Evolutionary conservation across 345 rosid species (phyloP).

Genomic region (Alliaria petiolata): DNA sequence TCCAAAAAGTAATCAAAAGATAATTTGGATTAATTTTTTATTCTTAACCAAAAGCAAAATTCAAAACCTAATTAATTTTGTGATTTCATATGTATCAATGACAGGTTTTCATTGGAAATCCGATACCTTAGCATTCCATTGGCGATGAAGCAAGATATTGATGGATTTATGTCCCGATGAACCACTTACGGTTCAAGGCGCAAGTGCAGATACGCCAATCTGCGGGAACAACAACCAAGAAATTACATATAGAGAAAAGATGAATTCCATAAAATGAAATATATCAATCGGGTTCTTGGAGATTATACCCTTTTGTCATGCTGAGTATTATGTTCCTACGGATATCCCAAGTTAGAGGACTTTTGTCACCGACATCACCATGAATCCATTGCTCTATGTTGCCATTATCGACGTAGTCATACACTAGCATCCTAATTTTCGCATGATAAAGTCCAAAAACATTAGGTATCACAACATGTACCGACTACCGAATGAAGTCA

Average conservation of each 20-base stretch:
- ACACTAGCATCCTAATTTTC: slow-evolving; percentile 82
- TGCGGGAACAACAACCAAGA: slow-evolving; percentile 18
- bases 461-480: background rate
- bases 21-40: too few relatives aligned
- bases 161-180: slow-evolving; percentile 91
- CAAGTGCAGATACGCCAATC: slow-evolving; percentile 97
- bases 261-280: background rate
- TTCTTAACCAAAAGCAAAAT: too few relatives aligned
- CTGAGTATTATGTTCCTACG: slow-evolving; percentile 82
- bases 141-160: slow-evolving; percentile 83
- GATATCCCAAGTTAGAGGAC: slow-evolving; percentile 91
- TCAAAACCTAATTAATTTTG: too few relatives aligned
- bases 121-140: slow-evolving; percentile 87
- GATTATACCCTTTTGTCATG: slow-evolving; percentile 87
- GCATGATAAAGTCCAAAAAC: slow-evolving; percentile 1
- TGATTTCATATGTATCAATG: too few relatives aligned
- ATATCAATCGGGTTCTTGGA: background rate
- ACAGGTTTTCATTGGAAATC: too few relatives aligned
- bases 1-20: too few relatives aligned
- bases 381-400: slow-evolving; percentile 97
- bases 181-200: slow-evolving; percentile 99
- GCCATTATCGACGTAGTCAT: slow-evolving; percentile 87
- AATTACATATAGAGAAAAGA: background rate
- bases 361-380: slow-evolving; percentile 83
- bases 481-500: background rate